Percentiles rank a stretch among this genome's conserved stretches.
phyloP scores from a whole-genome alignment of 192 early-diverging fungal species.

The Thamnidium elegans region DNA sequence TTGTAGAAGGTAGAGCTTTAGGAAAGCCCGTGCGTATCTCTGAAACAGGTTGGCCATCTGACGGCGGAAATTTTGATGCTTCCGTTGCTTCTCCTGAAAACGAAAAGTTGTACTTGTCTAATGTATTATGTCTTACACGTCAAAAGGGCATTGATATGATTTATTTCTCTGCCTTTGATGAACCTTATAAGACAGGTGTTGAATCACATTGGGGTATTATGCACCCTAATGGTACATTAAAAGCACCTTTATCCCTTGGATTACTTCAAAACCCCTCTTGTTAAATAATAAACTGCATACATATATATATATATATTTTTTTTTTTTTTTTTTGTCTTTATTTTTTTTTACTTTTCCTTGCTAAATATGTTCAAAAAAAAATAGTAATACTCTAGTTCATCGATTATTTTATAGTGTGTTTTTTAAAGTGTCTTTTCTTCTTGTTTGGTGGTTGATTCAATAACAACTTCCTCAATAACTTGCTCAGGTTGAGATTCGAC shows the following conservation, averaged over 20 bases:
- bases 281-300: no score
- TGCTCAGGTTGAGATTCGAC: no score
- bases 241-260: background rate
- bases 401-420: no score
- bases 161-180: conserved; percentile 59
- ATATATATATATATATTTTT: no score
- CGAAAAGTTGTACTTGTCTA: conserved; percentile 43
- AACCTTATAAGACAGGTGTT: conserved; percentile 53
- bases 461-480: no score
- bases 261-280: background rate
- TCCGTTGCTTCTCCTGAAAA: conserved; percentile 49
- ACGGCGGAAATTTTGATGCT: conserved; percentile 44
- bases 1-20: conserved; percentile 37
- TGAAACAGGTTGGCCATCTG: conserved; percentile 64
- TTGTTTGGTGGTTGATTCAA: no score
- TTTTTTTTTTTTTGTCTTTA: no score
- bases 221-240: conserved; percentile 14
- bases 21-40: conserved; percentile 52
- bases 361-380: no score
- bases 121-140: conserved; percentile 51
- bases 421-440: no score
- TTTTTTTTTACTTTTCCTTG: no score
- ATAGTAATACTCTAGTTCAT: no score
- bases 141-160: conserved; percentile 47
- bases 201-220: conserved; percentile 29